Evolutionary conservation across 129 eudicot genomes (phyloP), one percentile per base, ranked within the genome.

Genomic region (Chrysanthemum seticuspe): DNA sequence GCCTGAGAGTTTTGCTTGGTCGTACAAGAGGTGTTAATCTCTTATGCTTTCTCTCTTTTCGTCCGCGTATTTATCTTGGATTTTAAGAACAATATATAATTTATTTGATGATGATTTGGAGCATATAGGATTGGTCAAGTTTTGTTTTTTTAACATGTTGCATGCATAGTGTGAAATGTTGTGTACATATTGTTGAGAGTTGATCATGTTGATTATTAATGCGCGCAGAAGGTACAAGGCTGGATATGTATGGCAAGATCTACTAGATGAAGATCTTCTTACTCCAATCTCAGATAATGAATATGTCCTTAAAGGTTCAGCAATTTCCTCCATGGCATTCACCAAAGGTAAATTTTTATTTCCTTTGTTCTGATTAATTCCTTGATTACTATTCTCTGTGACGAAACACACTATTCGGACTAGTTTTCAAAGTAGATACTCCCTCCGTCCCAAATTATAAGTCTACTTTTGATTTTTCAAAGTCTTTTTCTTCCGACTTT

Each of bases 191-290:
- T 13, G 63, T 50, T 69, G 23, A 59, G 53, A 25, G 64, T 70
- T 27, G 10, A 62, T 47, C 10, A 68, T 74, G 68, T n/a, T 34
- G 10, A 8, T 9, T 47, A 40, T 67, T 77, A 7, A 40, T 40
- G 47, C 9, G 45, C 45, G 82, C 78, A 87, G 92, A 79, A 84
- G 53, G 55, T 87, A 84, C 64, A 87, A 82, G 87, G 74, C 79
- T 27, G 89, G 92, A 23, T 87, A 84, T 79, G 85, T 87, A 14
- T 87, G 92, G 92, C 92, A 87, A 70, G 92, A 87, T 61, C 62
- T 87, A 75, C 19, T 84, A 13, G 92, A 84, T 79, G 89, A 87
- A 69, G 89, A 87, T 87, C 85, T 87, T 53, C 84, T 87, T 27
- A 84, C 89, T 23, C 92, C 92, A 36, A 76, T 84, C 7, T 79